phyloP scores from a whole-genome alignment of 345 rosid genomes.

The Eucalyptus sp. region DNA sequence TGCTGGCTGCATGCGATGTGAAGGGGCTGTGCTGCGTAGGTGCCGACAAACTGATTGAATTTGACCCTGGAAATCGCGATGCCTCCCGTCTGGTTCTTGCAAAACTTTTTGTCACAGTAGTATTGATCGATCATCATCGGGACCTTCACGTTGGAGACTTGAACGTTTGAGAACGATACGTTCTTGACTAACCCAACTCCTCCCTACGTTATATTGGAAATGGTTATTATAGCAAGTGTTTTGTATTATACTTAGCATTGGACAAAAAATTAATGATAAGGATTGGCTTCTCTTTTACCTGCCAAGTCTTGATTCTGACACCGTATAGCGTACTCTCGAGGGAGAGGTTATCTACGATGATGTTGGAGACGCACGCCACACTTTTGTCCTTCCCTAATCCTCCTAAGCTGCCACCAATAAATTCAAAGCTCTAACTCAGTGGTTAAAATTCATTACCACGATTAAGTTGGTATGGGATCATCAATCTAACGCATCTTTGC shows the following conservation, averaged over 20 bases:
- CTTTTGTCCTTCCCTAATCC: constrained; percentile 67
- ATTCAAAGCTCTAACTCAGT: neutral
- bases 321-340: constrained; percentile 50
- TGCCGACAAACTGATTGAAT: constrained; percentile 55
- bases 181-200: constrained; percentile 72
- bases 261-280: neutral
- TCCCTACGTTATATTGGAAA: constrained; percentile 25
- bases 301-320: constrained; percentile 92
- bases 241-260: neutral
- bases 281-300: constrained; percentile 19
- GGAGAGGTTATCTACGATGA: constrained; percentile 46
- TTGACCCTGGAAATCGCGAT: constrained; percentile 58
- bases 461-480: neutral
- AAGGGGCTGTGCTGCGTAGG: constrained; percentile 51
- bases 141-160: constrained; percentile 53
- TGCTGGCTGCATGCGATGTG: constrained; percentile 63
- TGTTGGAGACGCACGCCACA: constrained; percentile 63
- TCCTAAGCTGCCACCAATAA: constrained; percentile 40
- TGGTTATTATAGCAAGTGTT: neutral
- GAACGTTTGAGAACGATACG: constrained; percentile 59
- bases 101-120: constrained; percentile 64
- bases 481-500: neutral
- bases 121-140: constrained; percentile 80
- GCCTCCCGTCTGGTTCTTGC: constrained; percentile 70
- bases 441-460: neutral